These are phyloP conservation scores for Bruguiera gymnorhiza DNA, from an alignment of 345 rosid species.

Conservation along the genomic window DNA sequence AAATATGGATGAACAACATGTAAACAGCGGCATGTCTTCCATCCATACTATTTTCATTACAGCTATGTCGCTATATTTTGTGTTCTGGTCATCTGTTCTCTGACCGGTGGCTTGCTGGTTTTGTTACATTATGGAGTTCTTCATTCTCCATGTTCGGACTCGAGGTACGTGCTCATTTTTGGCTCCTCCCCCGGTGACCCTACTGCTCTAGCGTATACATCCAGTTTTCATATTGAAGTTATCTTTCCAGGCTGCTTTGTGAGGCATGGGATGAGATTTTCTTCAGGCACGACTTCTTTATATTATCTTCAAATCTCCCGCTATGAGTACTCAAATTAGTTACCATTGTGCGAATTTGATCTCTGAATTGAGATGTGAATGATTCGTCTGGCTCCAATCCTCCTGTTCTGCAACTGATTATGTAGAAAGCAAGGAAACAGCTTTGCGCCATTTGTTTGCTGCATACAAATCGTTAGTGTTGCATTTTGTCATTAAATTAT, in stretches of 20 bases:
- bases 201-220: neutral
- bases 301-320: too few relatives aligned
- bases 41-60: constrained; percentile 24
- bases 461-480: too few relatives aligned
- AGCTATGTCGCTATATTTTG: constrained; percentile 24
- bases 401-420: too few relatives aligned
- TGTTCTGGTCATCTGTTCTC: constrained; percentile 29
- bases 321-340: too few relatives aligned
- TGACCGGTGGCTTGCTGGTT: constrained; percentile 15
- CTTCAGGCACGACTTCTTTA: too few relatives aligned
- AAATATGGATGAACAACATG: constrained; percentile 1
- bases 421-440: too few relatives aligned
- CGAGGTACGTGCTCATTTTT: constrained; percentile 17
- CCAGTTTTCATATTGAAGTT: neutral
- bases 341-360: too few relatives aligned
- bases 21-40: constrained; percentile 26
- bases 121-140: constrained; percentile 23
- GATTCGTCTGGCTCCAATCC: too few relatives aligned
- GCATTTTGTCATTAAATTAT: too few relatives aligned
- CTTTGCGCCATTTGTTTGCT: too few relatives aligned
- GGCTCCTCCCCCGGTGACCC: neutral
- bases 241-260: neutral
- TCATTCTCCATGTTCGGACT: constrained; percentile 23
- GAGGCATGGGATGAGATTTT: too few relatives aligned
- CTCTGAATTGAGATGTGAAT: too few relatives aligned